Evolutionary conservation across 192 early-diverging fungal species (phyloP).

Genomic region (Pilobolus umbonatus): DNA sequence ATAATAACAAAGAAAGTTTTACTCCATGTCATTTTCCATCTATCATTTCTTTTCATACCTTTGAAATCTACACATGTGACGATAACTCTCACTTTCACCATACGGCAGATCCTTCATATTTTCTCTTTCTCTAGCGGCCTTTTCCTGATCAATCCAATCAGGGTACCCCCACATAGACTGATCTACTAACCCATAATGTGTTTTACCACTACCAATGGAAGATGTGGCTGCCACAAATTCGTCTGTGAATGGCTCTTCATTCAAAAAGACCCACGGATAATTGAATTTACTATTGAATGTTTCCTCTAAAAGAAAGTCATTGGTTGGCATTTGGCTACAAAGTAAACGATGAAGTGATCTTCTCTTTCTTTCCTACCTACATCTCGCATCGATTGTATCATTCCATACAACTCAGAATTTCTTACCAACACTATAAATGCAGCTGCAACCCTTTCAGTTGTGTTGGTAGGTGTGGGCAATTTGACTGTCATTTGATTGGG

Average conservation of each 20-base stretch:
- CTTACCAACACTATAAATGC: slow-evolving; percentile 55
- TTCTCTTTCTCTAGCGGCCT: slow-evolving; percentile 49
- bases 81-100: slow-evolving; percentile 67
- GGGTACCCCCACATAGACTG: slow-evolving; percentile 73
- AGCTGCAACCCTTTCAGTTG: slow-evolving; percentile 14
- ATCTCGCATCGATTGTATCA: slow-evolving; percentile 55
- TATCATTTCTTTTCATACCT: neutral
- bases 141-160: slow-evolving; percentile 59
- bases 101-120: slow-evolving; percentile 53
- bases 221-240: slow-evolving; percentile 57
- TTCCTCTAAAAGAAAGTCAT: slow-evolving; percentile 48
- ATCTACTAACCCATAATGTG: slow-evolving; percentile 66
- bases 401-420: slow-evolving; percentile 60
- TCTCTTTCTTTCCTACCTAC: no score
- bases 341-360: no score
- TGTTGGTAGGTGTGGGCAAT: slow-evolving; percentile 10
- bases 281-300: slow-evolving; percentile 68
- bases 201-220: slow-evolving; percentile 43
- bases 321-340: no score
- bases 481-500: slow-evolving; percentile 9
- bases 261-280: slow-evolving; percentile 85
- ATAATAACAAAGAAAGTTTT: slow-evolving; percentile 30
- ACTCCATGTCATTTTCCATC: no score
- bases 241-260: slow-evolving; percentile 69
- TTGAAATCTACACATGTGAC: slow-evolving; percentile 80